phyloP scores from a whole-genome alignment of 148 eudicot genomes.

The Polygonum aviculare region DNA sequence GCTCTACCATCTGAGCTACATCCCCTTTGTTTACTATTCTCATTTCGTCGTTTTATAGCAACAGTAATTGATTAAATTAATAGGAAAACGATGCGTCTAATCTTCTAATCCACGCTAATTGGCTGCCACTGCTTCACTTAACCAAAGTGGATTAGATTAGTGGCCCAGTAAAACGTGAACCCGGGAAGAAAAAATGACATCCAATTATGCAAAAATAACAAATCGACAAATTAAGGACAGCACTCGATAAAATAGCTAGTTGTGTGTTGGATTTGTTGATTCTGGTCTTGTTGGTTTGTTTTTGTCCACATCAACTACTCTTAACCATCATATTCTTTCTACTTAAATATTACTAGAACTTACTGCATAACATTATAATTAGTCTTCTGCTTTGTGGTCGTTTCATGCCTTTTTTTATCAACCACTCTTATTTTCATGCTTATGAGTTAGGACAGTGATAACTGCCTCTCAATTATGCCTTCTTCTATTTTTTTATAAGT shows the following conservation, averaged over 20 bases:
- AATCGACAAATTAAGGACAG: background rate
- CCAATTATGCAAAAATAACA: too few relatives aligned
- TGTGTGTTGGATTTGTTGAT: background rate
- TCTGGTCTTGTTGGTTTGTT: background rate
- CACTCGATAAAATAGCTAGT: background rate
- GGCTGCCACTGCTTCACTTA: background rate
- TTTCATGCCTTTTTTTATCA: background rate
- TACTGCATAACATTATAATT: background rate
- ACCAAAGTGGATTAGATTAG: background rate
- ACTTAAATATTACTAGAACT: too few relatives aligned
- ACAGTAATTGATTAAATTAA: too few relatives aligned
- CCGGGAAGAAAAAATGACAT: too few relatives aligned
- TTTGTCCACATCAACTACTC: background rate
- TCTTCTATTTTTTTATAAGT: too few relatives aligned
- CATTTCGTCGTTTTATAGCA: too few relatives aligned
- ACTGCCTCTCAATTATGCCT: too few relatives aligned
- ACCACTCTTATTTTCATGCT: background rate
- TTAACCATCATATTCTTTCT: too few relatives aligned
- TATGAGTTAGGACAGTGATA: too few relatives aligned
- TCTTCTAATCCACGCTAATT: background rate
- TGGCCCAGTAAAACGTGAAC: background rate
- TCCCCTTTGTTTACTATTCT: constrained; percentile 33
- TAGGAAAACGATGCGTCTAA: too few relatives aligned
- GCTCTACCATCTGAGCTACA: constrained; percentile 99
- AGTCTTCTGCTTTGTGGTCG: background rate